Evolutionary conservation across 2,329 filamentous ascomycete genomes (phyloP).

Genomic region (Ophiocordyceps camponoti-rufipedis): DNA sequence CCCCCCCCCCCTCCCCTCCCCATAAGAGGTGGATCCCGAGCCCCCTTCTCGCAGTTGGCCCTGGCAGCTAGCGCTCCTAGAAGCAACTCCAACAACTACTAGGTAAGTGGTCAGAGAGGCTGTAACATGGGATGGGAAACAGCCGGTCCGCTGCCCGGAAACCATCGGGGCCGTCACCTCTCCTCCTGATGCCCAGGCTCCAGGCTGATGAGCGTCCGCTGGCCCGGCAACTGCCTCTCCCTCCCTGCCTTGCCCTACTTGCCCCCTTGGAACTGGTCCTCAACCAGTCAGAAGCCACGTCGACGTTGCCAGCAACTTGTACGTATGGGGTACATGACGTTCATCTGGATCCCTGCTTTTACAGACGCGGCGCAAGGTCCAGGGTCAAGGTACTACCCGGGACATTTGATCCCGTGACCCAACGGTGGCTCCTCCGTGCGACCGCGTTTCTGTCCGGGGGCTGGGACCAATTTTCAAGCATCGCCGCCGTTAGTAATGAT

Average conservation of each 20-base stretch:
- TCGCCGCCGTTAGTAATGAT: not conserved
- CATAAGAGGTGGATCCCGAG: not conserved
- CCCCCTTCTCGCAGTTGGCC: not conserved
- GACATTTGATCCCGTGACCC: not conserved
- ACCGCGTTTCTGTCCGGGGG: not conserved
- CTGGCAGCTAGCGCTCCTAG: not conserved
- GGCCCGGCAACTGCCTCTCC: constrained; percentile 2
- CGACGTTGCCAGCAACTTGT: not conserved
- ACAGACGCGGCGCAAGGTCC: not conserved
- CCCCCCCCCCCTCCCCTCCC: no score
- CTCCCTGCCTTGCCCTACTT: not conserved
- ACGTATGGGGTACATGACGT: not conserved
- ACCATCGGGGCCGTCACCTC: not conserved
- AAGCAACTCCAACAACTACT: not conserved
- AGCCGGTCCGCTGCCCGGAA: not conserved
- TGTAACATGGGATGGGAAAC: not conserved
- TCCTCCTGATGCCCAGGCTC: not conserved
- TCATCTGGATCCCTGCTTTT: not conserved
- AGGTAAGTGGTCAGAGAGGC: not conserved
- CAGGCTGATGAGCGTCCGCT: constrained; percentile 1
- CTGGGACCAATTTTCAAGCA: not conserved
- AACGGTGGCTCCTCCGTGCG: not conserved
- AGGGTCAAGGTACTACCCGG: not conserved
- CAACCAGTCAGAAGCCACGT: not conserved
- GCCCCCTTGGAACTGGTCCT: not conserved